These are phyloP conservation scores for Spathaspora sp. DNA, from an alignment of 1,139 yeast species.

Conservation along the genomic window DNA sequence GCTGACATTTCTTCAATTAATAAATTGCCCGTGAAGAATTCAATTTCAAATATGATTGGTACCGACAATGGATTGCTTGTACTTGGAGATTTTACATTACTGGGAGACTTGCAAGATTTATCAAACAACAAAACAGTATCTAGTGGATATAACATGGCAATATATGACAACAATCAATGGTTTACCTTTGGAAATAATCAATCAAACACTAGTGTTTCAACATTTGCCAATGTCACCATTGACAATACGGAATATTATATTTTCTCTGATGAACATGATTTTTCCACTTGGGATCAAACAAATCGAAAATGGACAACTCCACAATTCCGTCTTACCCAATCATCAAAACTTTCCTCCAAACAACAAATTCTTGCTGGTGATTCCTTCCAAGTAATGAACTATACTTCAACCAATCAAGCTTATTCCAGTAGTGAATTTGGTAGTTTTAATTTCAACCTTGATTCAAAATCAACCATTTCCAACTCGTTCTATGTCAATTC, in stretches of 20 bases:
- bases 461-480: conserved; percentile 39
- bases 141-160: conserved; percentile 36
- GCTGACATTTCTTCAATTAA: conserved; percentile 11
- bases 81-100: conserved; percentile 35
- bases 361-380: conserved; percentile 41
- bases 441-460: conserved; percentile 20
- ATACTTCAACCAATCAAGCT: conserved; percentile 31
- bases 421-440: conserved; percentile 23
- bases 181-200: conserved; percentile 41
- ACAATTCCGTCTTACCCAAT: conserved; percentile 39
- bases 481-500: conserved; percentile 46
- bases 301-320: conserved; percentile 33
- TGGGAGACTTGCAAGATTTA: conserved; percentile 24
- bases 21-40: conserved; percentile 26
- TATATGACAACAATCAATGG: conserved; percentile 27
- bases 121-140: conserved; percentile 27
- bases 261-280: conserved; percentile 30
- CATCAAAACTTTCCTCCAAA: conserved; percentile 22
- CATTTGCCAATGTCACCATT: conserved; percentile 36
- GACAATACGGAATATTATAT: conserved; percentile 37
- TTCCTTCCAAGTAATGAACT: conserved; percentile 40
- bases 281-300: conserved; percentile 43
- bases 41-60: conserved; percentile 25
- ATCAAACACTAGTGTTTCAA: conserved; percentile 23
- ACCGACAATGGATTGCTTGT: conserved; percentile 24